Conservation (phyloP, 495 filamentous ascomycete genomes). For the Podospora anserina region DNA sequence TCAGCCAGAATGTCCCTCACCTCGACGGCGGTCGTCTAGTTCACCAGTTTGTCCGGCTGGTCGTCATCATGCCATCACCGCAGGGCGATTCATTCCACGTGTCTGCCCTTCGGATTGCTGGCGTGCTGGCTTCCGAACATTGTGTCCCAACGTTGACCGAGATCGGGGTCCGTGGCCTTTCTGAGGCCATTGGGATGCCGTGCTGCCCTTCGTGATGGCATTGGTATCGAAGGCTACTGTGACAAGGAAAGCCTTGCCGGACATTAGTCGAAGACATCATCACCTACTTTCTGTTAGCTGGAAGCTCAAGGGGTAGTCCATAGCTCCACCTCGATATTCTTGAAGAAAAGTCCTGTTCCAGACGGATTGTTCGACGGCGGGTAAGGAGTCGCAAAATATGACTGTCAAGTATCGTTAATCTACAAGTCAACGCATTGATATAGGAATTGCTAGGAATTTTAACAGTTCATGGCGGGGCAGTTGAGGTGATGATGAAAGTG, state of each 20-base stretch:
- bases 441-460: not conserved
- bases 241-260: not conserved
- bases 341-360: too few relatives aligned
- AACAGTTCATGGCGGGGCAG: not conserved
- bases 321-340: not conserved
- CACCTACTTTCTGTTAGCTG: not conserved
- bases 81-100: not conserved
- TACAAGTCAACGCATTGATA: not conserved
- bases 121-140: not conserved
- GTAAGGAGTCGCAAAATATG: not conserved
- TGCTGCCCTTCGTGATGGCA: too few relatives aligned
- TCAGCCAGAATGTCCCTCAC: not conserved
- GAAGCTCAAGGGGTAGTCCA: not conserved
- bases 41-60: not conserved
- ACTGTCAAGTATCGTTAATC: not conserved
- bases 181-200: too few relatives aligned
- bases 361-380: too few relatives aligned
- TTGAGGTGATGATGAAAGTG: constrained; percentile 6
- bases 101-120: not conserved
- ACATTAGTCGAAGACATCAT: not conserved
- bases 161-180: not conserved
- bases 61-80: not conserved
- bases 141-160: not conserved
- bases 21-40: not conserved
- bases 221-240: too few relatives aligned